Percentiles rank a stretch among this genome's conserved stretches.
Evolutionary conservation across 1,284 basidiomycete species (phyloP).

Genomic region (Heterobasidion parviporum): DNA sequence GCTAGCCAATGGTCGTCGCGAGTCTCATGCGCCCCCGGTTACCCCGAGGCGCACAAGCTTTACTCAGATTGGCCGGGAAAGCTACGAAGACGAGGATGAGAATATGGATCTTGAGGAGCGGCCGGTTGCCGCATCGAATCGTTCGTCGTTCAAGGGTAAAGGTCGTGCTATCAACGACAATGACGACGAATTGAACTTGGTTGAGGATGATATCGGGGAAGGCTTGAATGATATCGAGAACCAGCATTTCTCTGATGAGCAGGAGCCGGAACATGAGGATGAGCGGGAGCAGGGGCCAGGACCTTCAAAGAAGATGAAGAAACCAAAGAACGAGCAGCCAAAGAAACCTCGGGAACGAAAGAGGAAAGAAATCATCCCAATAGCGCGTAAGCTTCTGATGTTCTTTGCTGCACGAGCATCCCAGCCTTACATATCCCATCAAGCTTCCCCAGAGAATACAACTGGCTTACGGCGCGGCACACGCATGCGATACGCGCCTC

Average conservation of each 20-base stretch:
- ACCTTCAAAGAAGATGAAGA: constrained; percentile 17
- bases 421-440: background rate
- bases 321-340: constrained; percentile 16
- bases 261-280: constrained; percentile 25
- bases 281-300: constrained; percentile 16
- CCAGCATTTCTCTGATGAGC: constrained; percentile 30
- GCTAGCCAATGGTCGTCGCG: background rate
- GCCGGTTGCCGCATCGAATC: constrained; percentile 14
- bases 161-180: constrained; percentile 23
- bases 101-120: constrained; percentile 15
- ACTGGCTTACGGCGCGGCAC: constrained; percentile 70
- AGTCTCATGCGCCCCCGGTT: constrained; percentile 2
- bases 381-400: background rate
- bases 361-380: constrained; percentile 13
- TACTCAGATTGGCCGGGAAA: constrained; percentile 37
- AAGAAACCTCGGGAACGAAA: constrained; percentile 17
- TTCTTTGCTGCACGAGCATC: background rate
- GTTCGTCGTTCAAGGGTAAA: constrained; percentile 23
- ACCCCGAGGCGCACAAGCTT: constrained; percentile 35
- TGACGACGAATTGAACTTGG: constrained; percentile 26
- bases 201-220: constrained; percentile 49
- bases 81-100: constrained; percentile 27
- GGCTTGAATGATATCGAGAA: constrained; percentile 34
- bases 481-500: constrained; percentile 66
- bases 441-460: constrained; percentile 13